Base-by-base conservation (phyloP, 2,329 filamentous ascomycete genomes). In the Fusarium decemcellulare region DNA sequence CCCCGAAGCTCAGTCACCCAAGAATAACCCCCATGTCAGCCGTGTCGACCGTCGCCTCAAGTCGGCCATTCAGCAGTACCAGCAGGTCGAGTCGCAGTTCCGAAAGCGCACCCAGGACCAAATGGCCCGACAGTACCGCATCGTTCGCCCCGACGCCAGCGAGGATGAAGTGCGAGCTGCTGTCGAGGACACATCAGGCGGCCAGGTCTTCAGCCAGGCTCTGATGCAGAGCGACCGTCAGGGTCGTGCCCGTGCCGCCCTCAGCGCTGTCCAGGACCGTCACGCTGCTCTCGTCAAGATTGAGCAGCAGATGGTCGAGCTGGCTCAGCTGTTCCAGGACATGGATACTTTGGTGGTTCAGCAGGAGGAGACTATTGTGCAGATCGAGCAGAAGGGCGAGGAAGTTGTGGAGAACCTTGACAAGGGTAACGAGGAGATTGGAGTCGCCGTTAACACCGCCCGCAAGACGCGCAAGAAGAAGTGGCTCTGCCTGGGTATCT, bases 241-340 rank as follows among this genome's bases (percentile, higher is more conserved):
- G 77, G 93, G 94, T 52, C 92, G 97, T 80, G 93, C 94, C 43
- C 91, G 92, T 70, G 89, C 91, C 39, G 93, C 94, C 37, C 86
- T 97, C 59, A 88, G 88, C 72, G 93, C 93, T 70, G 94, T 97
- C 37, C 88, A 92, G 79, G 90, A 93, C 76, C 92, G 96, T 71
- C 94, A 97, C 79, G 90, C 90, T 55, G 94, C 93, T 43, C 92
- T 99, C 72, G 89, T 94, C 81, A 95, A 97, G 86, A 97, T 98
- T 76, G 94, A 97, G 84, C 86, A 89, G 77, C 93, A 97, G 78
- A 93, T 98, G 88, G 90, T 93, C 11, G 93, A 97, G 81, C 86
- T 99, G 60, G 90, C 92, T 7, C 90, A 96, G 80, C 85, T 98
- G 58, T 97, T 98, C 88, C 89, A 94, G 78, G 92, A 98, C 72